phyloP scores from a whole-genome alignment of 495 filamentous ascomycete species.

The Niebla homalea region DNA sequence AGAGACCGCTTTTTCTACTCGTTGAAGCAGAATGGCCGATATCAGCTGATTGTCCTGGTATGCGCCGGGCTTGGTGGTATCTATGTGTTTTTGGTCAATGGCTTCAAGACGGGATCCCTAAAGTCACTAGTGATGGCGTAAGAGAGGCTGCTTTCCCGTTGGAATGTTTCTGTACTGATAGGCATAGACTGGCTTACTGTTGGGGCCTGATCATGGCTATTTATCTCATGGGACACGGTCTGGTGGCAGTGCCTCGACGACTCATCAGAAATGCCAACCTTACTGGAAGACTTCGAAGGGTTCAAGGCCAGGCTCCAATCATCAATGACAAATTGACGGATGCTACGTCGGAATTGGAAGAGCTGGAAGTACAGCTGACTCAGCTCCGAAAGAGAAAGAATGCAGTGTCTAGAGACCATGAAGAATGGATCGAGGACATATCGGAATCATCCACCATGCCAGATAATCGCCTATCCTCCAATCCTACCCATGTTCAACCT shows the following conservation, averaged over 20 bases:
- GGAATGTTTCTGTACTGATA: neutral
- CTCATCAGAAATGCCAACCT: conserved; percentile 65
- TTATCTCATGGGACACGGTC: conserved; percentile 91
- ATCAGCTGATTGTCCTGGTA: conserved; percentile 66
- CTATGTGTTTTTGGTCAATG: conserved; percentile 72
- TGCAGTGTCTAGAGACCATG: conserved; percentile 66
- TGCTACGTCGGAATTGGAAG: conserved; percentile 65
- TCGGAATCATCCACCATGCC: conserved; percentile 58
- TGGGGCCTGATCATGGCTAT: conserved; percentile 87
- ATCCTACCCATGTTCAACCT: conserved; percentile 25
- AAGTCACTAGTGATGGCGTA: conserved; percentile 76
- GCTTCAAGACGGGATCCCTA: conserved; percentile 48
- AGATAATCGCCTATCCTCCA: conserved; percentile 42
- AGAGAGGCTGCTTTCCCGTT: neutral
- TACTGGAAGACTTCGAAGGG: conserved; percentile 51
- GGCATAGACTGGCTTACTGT: conserved; percentile 56
- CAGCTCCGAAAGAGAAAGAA: conserved; percentile 70
- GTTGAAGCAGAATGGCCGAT: conserved; percentile 71
- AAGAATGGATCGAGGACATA: conserved; percentile 91
- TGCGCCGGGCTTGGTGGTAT: conserved; percentile 58
- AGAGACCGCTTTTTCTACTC: conserved; percentile 71
- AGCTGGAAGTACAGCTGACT: conserved; percentile 63
- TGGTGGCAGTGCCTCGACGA: conserved; percentile 77
- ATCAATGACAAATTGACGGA: conserved; percentile 81
- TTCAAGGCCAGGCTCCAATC: conserved; percentile 68